Percentiles rank a stretch among this genome's conserved stretches.
Conservation (phyloP, 2,329 filamentous ascomycete genomes). For the Sarocladiaceae sp. region DNA sequence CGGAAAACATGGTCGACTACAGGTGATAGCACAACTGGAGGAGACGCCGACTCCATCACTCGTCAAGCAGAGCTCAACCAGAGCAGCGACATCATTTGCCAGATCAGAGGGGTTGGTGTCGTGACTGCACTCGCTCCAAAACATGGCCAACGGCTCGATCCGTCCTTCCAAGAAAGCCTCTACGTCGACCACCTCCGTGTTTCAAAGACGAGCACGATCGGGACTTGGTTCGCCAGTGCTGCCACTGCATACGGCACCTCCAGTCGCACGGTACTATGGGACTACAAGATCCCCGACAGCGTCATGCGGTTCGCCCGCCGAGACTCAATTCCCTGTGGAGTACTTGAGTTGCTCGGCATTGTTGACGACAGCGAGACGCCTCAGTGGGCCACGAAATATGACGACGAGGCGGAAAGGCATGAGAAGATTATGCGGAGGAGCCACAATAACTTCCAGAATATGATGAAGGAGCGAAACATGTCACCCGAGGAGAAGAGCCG, state of each 20-base stretch:
- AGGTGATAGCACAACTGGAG: background rate
- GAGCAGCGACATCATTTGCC: slow-evolving; percentile 37
- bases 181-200: slow-evolving; percentile 44
- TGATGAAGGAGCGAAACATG: slow-evolving; percentile 41
- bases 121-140: slow-evolving; percentile 35
- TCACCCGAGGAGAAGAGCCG: slow-evolving; percentile 34
- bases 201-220: slow-evolving; percentile 28
- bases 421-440: slow-evolving; percentile 28
- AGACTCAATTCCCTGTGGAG: slow-evolving; percentile 53
- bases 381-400: slow-evolving; percentile 44
- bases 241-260: slow-evolving; percentile 52
- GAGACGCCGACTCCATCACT: slow-evolving; percentile 27
- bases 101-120: slow-evolving; percentile 44
- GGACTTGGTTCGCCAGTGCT: slow-evolving; percentile 54
- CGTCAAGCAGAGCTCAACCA: slow-evolving; percentile 22
- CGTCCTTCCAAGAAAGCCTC: slow-evolving; percentile 29
- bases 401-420: slow-evolving; percentile 28
- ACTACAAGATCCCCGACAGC: slow-evolving; percentile 52
- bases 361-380: slow-evolving; percentile 49
- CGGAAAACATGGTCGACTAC: background rate
- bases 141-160: slow-evolving; percentile 24
- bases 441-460: slow-evolving; percentile 36
- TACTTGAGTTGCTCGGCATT: slow-evolving; percentile 50
- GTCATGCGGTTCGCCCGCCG: slow-evolving; percentile 46
- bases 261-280: slow-evolving; percentile 54